These are phyloP conservation scores for Mycosphaerella sp. DNA, from an alignment of 2,329 filamentous ascomycete species.

Conservation along the genomic window DNA sequence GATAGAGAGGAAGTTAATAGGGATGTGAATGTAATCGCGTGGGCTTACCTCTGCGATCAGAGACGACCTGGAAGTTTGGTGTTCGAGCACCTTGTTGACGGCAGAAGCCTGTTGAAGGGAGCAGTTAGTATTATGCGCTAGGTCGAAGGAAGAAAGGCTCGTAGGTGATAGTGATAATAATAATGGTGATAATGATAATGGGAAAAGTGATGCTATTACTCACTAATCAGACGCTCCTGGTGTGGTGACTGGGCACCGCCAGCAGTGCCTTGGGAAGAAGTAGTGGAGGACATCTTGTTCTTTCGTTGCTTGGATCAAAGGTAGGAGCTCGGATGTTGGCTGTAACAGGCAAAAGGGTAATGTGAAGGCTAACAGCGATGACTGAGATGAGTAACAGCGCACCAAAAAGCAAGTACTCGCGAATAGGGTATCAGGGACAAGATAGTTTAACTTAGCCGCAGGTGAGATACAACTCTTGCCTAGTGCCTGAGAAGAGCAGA, in stretches of 20 bases:
- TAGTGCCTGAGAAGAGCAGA: conserved; percentile 12
- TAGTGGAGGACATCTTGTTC: conserved; percentile 18
- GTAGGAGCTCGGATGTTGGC: background rate
- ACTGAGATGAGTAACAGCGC: conserved; percentile 16
- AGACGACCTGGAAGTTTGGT: conserved; percentile 59
- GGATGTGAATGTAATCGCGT: background rate
- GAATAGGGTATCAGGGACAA: conserved; percentile 28
- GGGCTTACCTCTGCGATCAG: conserved; percentile 63
- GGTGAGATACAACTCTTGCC: conserved; percentile 22
- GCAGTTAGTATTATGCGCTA: conserved; percentile 3
- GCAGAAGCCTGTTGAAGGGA: conserved; percentile 26
- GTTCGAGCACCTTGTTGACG: conserved; percentile 23
- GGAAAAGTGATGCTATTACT: conserved; percentile 8
- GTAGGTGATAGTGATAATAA: too few species aligned
- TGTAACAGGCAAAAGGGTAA: conserved; percentile 1
- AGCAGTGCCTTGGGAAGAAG: conserved; percentile 18
- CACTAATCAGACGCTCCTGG: conserved; percentile 34
- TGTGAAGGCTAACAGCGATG: conserved; percentile 20
- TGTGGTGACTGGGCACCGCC: conserved; percentile 22
- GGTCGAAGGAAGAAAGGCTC: background rate
- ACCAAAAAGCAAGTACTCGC: conserved; percentile 24
- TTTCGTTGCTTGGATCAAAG: background rate
- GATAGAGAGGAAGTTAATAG: background rate
- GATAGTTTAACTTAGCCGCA: conserved; percentile 27
- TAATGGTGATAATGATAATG: background rate